phyloP scores from a whole-genome alignment of 1,139 yeast genomes.

The Diutina mesorugosa region DNA sequence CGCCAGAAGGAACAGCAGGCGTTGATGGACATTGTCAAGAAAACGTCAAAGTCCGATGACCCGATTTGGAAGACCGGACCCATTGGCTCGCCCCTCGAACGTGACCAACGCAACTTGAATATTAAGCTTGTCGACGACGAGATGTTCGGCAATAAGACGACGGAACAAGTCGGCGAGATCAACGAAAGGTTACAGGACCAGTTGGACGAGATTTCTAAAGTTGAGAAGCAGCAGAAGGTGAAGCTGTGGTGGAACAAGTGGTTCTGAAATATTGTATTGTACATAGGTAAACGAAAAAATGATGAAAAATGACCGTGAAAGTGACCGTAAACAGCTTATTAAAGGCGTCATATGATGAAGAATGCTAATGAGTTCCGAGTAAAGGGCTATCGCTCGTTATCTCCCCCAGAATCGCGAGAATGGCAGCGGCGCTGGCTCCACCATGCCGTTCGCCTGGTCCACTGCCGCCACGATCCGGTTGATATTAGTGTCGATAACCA shows the following conservation, averaged over 20 bases:
- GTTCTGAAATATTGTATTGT: constrained; percentile 3
- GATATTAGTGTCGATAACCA: constrained; percentile 95
- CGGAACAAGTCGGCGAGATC: constrained; percentile 30
- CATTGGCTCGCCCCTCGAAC: constrained; percentile 53
- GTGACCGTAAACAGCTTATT: background rate
- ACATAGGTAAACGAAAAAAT: background rate
- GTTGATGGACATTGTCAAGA: constrained; percentile 49
- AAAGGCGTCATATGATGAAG: background rate
- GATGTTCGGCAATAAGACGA: constrained; percentile 27
- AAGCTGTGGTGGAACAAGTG: constrained; percentile 18
- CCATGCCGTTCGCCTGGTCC: constrained; percentile 34
- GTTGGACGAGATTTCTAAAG: constrained; percentile 27
- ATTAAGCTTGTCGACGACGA: constrained; percentile 35
- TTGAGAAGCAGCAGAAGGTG: constrained; percentile 17
- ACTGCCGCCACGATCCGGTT: constrained; percentile 73
- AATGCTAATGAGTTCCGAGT: background rate
- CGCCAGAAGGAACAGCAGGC: constrained; percentile 56
- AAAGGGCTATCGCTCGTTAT: background rate
- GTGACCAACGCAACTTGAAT: constrained; percentile 17
- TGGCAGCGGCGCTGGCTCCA: background rate
- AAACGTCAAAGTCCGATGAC: constrained; percentile 52
- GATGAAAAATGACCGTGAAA: background rate
- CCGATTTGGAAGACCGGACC: constrained; percentile 78
- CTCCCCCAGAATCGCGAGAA: background rate
- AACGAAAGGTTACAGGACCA: constrained; percentile 32